A percentile compares a stretch with the other conserved stretches of the same genome.
These are phyloP conservation scores for Hypoxylon sp. DNA, from an alignment of 2,329 filamentous ascomycete species.

Conservation along the genomic window DNA sequence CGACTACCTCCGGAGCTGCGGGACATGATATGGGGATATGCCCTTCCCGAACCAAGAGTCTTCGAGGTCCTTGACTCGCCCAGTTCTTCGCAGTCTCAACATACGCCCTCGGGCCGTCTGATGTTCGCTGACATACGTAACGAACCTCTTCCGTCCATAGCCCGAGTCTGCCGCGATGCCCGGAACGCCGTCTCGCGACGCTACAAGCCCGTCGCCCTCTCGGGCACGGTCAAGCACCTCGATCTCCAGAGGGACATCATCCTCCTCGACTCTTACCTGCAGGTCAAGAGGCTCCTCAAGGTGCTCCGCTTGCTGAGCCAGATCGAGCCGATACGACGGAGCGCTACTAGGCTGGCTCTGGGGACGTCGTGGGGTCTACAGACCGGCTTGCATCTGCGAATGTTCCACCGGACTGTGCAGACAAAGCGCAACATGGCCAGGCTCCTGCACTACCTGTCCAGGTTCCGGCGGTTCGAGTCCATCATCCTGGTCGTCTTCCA, in stretches of 20 bases:
- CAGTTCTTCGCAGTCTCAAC: slow-evolving; percentile 49
- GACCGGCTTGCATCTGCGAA: slow-evolving; percentile 55
- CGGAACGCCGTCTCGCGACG: slow-evolving; percentile 52
- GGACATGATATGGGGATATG: slow-evolving; percentile 55
- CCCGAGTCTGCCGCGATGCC: slow-evolving; percentile 55
- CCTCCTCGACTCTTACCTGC: slow-evolving; percentile 57
- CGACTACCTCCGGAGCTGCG: slow-evolving; percentile 55
- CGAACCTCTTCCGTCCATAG: slow-evolving; percentile 54
- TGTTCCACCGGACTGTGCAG: slow-evolving; percentile 55
- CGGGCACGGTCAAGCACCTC: slow-evolving; percentile 56
- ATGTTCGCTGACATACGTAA: slow-evolving; percentile 57
- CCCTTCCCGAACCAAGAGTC: slow-evolving; percentile 54
- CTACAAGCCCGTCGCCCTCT: slow-evolving; percentile 55
- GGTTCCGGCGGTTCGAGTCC: slow-evolving; percentile 51
- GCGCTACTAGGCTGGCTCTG: slow-evolving; percentile 52
- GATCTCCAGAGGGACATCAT: slow-evolving; percentile 56
- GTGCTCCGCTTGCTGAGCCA: slow-evolving; percentile 56
- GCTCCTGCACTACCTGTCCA: slow-evolving; percentile 52
- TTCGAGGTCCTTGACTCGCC: slow-evolving; percentile 58
- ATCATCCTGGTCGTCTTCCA: slow-evolving; percentile 58
- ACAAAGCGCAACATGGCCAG: slow-evolving; percentile 52
- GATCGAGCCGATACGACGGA: slow-evolving; percentile 53
- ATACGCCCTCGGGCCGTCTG: slow-evolving; percentile 51
- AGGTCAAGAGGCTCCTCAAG: slow-evolving; percentile 56
- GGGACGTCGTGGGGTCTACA: slow-evolving; percentile 57